phyloP scores from a whole-genome alignment of 2,329 filamentous ascomycete species.

The Ceratocystis cubensis region DNA sequence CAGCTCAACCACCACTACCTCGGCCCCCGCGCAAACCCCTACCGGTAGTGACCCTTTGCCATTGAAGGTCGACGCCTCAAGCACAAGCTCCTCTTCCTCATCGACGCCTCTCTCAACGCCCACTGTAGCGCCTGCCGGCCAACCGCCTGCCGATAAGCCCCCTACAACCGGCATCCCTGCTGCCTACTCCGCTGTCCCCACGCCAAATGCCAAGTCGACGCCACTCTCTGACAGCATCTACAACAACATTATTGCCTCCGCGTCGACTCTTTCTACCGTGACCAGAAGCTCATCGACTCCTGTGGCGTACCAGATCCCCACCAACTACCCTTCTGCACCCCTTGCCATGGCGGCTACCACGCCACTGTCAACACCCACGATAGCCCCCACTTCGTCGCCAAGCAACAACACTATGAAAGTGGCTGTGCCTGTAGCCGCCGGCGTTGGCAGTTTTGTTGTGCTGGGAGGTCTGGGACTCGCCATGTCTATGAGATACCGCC shows the following conservation, averaged over 20 bases:
- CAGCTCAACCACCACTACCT: neutral
- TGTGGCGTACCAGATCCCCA: neutral
- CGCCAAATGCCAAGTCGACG: neutral
- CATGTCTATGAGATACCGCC: slow-evolving; percentile 21
- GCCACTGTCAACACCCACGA: neutral
- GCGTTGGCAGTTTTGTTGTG: slow-evolving; percentile 19
- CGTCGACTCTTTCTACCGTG: slow-evolving; percentile 12
- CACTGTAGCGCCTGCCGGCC: neutral
- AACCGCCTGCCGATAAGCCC: neutral
- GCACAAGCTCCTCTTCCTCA: neutral
- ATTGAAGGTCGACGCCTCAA: neutral
- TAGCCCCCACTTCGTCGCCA: neutral
- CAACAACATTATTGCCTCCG: slow-evolving; percentile 14
- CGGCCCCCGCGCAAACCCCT: neutral
- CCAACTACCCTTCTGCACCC: neutral
- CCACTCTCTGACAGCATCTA: slow-evolving; percentile 15
- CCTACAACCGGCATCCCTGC: neutral
- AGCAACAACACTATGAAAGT: slow-evolving; percentile 14
- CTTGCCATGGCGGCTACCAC: neutral
- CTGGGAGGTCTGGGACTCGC: slow-evolving; percentile 19
- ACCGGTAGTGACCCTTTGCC: neutral
- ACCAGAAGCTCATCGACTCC: neutral
- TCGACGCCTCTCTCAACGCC: neutral
- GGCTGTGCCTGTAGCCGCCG: slow-evolving; percentile 19
- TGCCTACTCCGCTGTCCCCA: neutral